Conservation (phyloP, 2,329 filamentous ascomycete genomes). For the Phoma sp. region DNA sequence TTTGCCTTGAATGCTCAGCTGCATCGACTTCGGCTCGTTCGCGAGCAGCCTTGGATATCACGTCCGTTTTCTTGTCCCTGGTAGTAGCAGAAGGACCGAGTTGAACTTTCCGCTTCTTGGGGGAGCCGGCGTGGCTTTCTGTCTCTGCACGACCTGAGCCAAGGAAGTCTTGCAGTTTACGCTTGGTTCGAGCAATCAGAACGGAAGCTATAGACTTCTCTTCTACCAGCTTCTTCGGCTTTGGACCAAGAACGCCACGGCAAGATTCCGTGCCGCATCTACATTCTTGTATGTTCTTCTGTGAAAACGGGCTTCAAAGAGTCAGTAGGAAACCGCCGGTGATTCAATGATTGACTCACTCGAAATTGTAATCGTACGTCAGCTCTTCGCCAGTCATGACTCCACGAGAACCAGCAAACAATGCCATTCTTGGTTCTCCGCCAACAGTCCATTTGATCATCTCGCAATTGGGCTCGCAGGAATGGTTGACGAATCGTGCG, state of each 20-base stretch:
- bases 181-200: constrained; percentile 42
- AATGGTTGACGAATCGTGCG: constrained; percentile 97
- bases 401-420: constrained; percentile 88
- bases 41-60: constrained; percentile 28
- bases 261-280: constrained; percentile 67
- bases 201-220: constrained; percentile 40
- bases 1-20: constrained; percentile 37
- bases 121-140: constrained; percentile 34
- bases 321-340: background rate
- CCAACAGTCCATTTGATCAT: constrained; percentile 99
- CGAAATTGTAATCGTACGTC: constrained; percentile 88
- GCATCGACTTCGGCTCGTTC: constrained; percentile 37
- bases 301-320: constrained; percentile 51
- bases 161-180: constrained; percentile 43
- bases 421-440: constrained; percentile 91
- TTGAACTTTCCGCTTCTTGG: constrained; percentile 41
- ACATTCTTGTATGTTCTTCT: constrained; percentile 68
- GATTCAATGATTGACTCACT: constrained; percentile 54
- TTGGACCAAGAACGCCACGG: constrained; percentile 66
- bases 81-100: constrained; percentile 23
- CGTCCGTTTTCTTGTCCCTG: constrained; percentile 35
- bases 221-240: constrained; percentile 56
- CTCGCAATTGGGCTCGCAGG: constrained; percentile 91
- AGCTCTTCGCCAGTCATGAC: constrained; percentile 96
- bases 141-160: constrained; percentile 27